Evolutionary conservation across 257 asterid species (phyloP).

Genomic region (Primulina huaijiensis): DNA sequence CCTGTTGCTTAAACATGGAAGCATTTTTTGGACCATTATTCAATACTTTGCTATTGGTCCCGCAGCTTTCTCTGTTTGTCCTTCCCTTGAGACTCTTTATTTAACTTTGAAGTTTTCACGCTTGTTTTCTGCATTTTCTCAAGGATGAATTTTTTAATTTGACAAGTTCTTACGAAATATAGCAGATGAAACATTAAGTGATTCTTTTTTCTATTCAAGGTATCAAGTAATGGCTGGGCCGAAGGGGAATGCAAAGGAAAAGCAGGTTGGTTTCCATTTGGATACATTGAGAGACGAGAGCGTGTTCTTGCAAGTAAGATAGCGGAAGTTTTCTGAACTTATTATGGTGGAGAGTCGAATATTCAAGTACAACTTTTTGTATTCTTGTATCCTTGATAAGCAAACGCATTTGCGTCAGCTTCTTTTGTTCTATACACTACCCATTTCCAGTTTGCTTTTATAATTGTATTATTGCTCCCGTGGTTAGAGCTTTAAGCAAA

Average conservation of each 20-base stretch:
- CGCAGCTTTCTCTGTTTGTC: background rate
- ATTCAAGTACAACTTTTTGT: background rate
- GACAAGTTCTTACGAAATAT: background rate
- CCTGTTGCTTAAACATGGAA: background rate
- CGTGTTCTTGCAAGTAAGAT: conserved; percentile 98
- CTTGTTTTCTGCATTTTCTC: background rate
- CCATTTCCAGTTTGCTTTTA: conserved; percentile 26
- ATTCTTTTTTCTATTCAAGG: conserved; percentile 45
- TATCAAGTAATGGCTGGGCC: conserved; percentile 95
- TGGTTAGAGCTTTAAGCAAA: conserved; percentile 8
- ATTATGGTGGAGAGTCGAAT: conserved; percentile 17
- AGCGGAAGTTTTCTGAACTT: conserved; percentile 68
- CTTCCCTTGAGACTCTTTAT: background rate
- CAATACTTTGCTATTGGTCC: no score
- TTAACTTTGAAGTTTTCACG: background rate
- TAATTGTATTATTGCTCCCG: conserved; percentile 24
- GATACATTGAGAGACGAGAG: conserved; percentile 83
- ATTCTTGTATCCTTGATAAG: conserved; percentile 14
- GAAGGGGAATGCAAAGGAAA: conserved; percentile 98
- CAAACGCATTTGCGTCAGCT: conserved; percentile 10
- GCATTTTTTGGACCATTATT: background rate
- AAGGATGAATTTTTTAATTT: background rate
- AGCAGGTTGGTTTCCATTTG: conserved; percentile 99
- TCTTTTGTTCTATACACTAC: conserved; percentile 21
- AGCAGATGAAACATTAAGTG: background rate